Base-by-base conservation (phyloP, 208 protist species). In the Crithidia expoeki region DNA sequence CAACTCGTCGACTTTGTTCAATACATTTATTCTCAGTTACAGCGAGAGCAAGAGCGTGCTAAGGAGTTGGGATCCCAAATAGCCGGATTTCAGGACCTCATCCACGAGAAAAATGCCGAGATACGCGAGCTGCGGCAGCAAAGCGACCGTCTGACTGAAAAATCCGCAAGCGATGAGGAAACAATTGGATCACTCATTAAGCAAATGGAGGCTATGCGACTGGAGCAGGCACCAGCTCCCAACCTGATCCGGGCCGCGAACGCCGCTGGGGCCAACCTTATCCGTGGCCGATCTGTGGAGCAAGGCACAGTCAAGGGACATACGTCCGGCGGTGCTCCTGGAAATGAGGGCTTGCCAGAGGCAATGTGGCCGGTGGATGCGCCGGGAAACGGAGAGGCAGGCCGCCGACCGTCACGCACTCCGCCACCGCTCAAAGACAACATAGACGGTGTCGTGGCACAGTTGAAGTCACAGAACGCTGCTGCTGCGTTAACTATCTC, bases 101-200 rank as follows among this genome's bases (percentile, higher is more conserved):
- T 92, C 36, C 52, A 75, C 1, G 88, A 89, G 47, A 91, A 88
- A 36, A 80, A 91, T 40, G 71, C 58, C 4, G 79, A 86, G 53
- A 70, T 95, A 21, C 68, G 52, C 7, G 86, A 83, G 12, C 66
- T 95, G 34, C 80, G 74, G 16, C 46, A 85, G 28, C 87, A 92
- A 55, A 85, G 67, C 36, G 72, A 56, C 7, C 66, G 83, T 34
- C 65, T 95, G 0, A 83, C 85, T 0, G 86, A 93, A 53, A 92
- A 90, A 61, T 83, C 76, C 25, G 87, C 80, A 0, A 83, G 63
- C 25, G 84, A 93, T 46, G 90, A 95, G 59, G 87, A 92, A 60
- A 93, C 90, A 11, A 93, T 93, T 34, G 79, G 76, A 12, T 74
- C 74, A 5, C 72, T 95, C 4, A 83, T 95, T 25, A 78, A 80